Conservation (phyloP, 257 asterid genomes). For the Solanum virginianum region DNA sequence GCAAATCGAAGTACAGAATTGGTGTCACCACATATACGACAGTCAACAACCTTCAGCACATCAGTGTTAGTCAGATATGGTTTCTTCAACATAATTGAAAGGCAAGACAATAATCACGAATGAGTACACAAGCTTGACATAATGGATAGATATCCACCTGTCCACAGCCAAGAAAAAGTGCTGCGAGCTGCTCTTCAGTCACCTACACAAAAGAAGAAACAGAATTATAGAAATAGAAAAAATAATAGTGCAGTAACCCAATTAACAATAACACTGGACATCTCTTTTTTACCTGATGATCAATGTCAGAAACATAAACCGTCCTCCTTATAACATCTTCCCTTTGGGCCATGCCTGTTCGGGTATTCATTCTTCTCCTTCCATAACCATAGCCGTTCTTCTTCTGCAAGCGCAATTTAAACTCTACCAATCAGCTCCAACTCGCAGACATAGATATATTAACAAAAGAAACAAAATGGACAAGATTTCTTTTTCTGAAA, state of each 20-base stretch:
- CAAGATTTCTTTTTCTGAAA: neutral
- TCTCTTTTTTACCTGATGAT: conserved; percentile 34
- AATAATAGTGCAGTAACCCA: neutral
- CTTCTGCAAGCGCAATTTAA: conserved; percentile 14
- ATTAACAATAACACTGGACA: neutral
- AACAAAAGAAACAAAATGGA: neutral
- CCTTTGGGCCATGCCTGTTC: conserved; percentile 48
- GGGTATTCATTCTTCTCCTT: conserved; percentile 33
- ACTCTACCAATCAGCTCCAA: conserved; percentile 1
- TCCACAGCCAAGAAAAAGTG: conserved; percentile 44
- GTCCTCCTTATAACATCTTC: conserved; percentile 51
- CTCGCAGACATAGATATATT: neutral
- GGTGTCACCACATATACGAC: conserved; percentile 60
- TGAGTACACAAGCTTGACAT: neutral
- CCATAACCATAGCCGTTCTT: conserved; percentile 15
- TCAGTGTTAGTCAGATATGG: neutral
- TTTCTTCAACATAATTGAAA: neutral
- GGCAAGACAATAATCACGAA: neutral
- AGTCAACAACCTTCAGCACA: conserved; percentile 42
- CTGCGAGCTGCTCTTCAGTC: conserved; percentile 51
- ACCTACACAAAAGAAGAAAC: conserved; percentile 16
- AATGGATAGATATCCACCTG: conserved; percentile 24
- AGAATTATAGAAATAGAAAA: neutral
- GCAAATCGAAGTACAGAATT: conserved; percentile 64
- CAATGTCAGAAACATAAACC: conserved; percentile 56